Conservation (phyloP, 1,284 basidiomycete genomes). For the Caloboletus firmus region DNA sequence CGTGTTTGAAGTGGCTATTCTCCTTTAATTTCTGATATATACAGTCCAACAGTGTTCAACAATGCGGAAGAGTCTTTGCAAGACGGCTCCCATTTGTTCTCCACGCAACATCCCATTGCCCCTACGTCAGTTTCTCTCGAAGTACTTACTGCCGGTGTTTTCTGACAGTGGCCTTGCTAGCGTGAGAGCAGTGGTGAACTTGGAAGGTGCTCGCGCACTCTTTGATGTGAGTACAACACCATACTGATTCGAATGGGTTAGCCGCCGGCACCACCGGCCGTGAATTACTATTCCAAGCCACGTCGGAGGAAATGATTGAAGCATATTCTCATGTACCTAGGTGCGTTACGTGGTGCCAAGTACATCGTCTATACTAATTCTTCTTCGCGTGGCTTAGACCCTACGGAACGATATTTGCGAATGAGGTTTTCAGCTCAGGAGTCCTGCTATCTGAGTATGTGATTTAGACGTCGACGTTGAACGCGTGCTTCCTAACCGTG, state of each 20-base stretch:
- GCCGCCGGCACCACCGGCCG: conserved; percentile 89
- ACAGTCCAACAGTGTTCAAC: conserved; percentile 75
- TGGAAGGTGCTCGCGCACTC: conserved; percentile 63
- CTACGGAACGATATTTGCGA: conserved; percentile 88
- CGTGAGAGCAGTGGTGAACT: conserved; percentile 86
- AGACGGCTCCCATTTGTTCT: conserved; percentile 91
- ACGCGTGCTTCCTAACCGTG: conserved; percentile 12
- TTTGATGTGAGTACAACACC: neutral
- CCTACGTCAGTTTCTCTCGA: conserved; percentile 52
- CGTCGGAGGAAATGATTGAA: conserved; percentile 90
- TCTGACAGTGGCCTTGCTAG: conserved; percentile 38
- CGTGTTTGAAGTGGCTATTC: conserved; percentile 28
- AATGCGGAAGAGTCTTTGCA: conserved; percentile 94
- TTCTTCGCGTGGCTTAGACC: conserved; percentile 50
- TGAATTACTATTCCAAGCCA: conserved; percentile 95
- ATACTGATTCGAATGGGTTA: conserved; percentile 26
- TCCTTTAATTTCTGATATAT: neutral
- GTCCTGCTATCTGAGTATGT: conserved; percentile 86
- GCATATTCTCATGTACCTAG: conserved; percentile 86
- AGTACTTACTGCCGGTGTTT: neutral
- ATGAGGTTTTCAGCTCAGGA: conserved; percentile 93
- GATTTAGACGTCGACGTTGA: neutral
- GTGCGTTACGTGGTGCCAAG: conserved; percentile 33
- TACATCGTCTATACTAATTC: neutral
- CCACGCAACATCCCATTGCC: conserved; percentile 80